Evolutionary conservation across 352 stramenopile species (phyloP).

Genomic region (Aphanomyces stellatus): DNA sequence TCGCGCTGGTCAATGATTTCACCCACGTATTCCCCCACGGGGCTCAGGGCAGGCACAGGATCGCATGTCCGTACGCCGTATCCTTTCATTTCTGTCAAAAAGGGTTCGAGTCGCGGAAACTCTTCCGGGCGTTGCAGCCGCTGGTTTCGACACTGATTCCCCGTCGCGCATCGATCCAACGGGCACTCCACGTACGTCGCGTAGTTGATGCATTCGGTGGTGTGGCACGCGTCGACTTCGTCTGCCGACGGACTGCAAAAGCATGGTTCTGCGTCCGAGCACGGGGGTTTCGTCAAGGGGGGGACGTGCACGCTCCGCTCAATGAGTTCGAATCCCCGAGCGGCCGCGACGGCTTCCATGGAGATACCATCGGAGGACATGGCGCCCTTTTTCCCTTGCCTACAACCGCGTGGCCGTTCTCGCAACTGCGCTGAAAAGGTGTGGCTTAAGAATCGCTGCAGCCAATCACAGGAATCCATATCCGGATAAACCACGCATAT

Average conservation of each 20-base stretch:
- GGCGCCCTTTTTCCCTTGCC: neutral
- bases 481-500: slow-evolving; percentile 10
- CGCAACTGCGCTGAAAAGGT: neutral
- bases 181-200: slow-evolving; percentile 80
- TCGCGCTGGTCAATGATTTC: slow-evolving; percentile 89
- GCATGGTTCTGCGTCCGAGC: neutral
- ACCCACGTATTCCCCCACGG: slow-evolving; percentile 88
- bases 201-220: slow-evolving; percentile 85
- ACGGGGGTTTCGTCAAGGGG: neutral
- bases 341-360: slow-evolving; percentile 5
- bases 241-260: slow-evolving; percentile 11
- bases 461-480: slow-evolving; percentile 13
- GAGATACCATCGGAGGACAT: neutral
- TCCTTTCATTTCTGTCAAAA: slow-evolving; percentile 76
- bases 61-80: slow-evolving; percentile 69
- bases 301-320: slow-evolving; percentile 11
- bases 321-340: slow-evolving; percentile 19
- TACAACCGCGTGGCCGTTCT: neutral
- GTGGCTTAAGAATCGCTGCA: neutral
- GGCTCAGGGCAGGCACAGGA: slow-evolving; percentile 44
- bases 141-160: slow-evolving; percentile 56
- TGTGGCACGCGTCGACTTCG: slow-evolving; percentile 34
- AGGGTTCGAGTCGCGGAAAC: slow-evolving; percentile 58
- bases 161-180: slow-evolving; percentile 32
- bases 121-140: slow-evolving; percentile 57